These are phyloP conservation scores for Fusarium lateritium DNA, from an alignment of 2,329 filamentous ascomycete species.

Conservation along the genomic window DNA sequence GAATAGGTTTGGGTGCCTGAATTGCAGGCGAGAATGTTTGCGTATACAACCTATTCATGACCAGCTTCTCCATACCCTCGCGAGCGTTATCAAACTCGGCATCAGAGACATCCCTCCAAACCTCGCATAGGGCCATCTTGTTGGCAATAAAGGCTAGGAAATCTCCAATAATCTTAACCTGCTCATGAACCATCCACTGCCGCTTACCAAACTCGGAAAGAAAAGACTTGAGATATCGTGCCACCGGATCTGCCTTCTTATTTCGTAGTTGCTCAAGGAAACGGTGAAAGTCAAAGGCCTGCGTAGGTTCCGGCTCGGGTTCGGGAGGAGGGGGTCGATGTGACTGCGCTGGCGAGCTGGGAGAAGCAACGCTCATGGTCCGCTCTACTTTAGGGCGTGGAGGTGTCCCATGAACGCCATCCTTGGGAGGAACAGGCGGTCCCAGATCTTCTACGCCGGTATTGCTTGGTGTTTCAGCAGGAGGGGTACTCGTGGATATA, in stretches of 20 bases:
- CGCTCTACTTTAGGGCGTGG: conserved; percentile 58
- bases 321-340: conserved; percentile 79
- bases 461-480: conserved; percentile 56
- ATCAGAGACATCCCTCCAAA: conserved; percentile 96
- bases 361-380: conserved; percentile 50
- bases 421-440: conserved; percentile 73
- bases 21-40: conserved; percentile 98
- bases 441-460: conserved; percentile 62
- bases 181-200: conserved; percentile 99
- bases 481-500: conserved; percentile 58
- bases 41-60: conserved; percentile 96
- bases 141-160: conserved; percentile 97
- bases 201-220: conserved; percentile 95
- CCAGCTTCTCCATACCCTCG: conserved; percentile 99
- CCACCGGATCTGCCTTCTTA: conserved; percentile 97
- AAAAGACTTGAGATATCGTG: conserved; percentile 95
- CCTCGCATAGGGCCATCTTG: conserved; percentile 97
- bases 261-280: conserved; percentile 97
- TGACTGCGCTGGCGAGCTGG: conserved; percentile 65
- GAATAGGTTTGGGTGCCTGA: conserved; percentile 80
- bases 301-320: conserved; percentile 82
- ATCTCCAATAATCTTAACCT: conserved; percentile 98
- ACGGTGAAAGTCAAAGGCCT: conserved; percentile 97
- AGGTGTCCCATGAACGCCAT: conserved; percentile 62
- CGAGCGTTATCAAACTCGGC: conserved; percentile 98